Conservation (phyloP, 331 rosid species). For the Erythrophleum ivorense region DNA sequence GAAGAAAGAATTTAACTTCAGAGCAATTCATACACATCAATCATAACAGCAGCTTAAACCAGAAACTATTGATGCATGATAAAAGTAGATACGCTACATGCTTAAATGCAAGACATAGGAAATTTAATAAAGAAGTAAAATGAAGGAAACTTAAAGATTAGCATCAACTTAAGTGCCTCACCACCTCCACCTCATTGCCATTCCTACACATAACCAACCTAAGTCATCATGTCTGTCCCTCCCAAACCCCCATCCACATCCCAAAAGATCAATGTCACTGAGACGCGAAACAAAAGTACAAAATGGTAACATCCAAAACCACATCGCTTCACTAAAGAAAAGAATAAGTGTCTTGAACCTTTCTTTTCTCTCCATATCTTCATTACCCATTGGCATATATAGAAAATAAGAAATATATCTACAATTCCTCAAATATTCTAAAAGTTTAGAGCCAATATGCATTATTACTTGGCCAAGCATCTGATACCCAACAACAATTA, state of each 20-base stretch:
- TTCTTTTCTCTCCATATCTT: not conserved
- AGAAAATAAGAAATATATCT: not conserved
- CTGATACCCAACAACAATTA: not conserved
- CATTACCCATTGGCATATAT: not conserved
- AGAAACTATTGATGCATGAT: not conserved
- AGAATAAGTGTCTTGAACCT: not conserved
- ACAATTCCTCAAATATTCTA: not conserved
- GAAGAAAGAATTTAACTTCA: constrained; percentile 41
- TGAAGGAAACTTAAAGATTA: not conserved
- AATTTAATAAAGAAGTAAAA: not conserved
- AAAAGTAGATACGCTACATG: not conserved
- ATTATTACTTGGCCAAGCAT: not conserved
- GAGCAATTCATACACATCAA: constrained; percentile 31
- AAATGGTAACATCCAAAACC: not conserved
- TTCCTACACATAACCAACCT: not conserved
- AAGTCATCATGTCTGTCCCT: not conserved
- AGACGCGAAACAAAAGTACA: not conserved
- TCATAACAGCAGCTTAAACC: constrained; percentile 28
- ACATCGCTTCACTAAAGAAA: not conserved
- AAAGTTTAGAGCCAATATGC: not conserved
- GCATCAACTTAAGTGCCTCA: not conserved
- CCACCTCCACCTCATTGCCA: not conserved
- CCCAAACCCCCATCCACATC: not conserved
- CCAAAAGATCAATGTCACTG: not conserved
- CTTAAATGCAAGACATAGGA: not conserved